Evolutionary conservation across 129 eudicot species (phyloP), one percentile per base, ranked within the genome.

Genomic region (Solidago caesia): DNA sequence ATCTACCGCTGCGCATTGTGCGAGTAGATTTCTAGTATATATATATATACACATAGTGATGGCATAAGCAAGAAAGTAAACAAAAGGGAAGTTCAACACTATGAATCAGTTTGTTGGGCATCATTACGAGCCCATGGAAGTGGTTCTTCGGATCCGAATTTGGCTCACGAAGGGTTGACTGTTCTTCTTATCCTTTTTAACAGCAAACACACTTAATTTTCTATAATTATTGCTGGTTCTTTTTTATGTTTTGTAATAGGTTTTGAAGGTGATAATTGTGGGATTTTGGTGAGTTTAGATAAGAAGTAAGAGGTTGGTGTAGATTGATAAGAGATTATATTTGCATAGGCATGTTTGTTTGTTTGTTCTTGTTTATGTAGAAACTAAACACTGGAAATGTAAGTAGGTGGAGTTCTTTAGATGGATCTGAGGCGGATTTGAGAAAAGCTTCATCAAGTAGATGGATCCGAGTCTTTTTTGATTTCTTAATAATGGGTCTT

Each of bases 121-220:
- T 94, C 93, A 41, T 87, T 80, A 1, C 88, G 76, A 57, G 97
- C 97, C 97, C 97, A 91, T 6, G 98, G 97, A 4, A 97, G 97
- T 25, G 85, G 89, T 80, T 88, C 97, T 14, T 87, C 87, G 8
- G 91, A 85, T 71, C 82, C 91, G 21, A 91, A 87, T 66, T 79
- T 81, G 15, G 96, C 97, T 97, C 96, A 88, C 6, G 92, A 79
- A 53, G 96, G 7, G 88, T 82, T 72, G 90, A 47, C 44, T 85
- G 81, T 68, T 84, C 86, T 75, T 82, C 91, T 44, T 77, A 77
- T 72, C 46, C 71, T 68, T 76, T 21, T 58, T n/a, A 16, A 79
- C 82, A 52, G 90, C 95, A 42, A 62, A 44, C 11, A 87, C 90
- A 16, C 82, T 66, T 9, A 85, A 55, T 49, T 72, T 73, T 27